Evolutionary conservation across 2,329 filamentous ascomycete genomes (phyloP), one percentile per base, ranked within the genome.

Genomic region (Talaromyces sp.): DNA sequence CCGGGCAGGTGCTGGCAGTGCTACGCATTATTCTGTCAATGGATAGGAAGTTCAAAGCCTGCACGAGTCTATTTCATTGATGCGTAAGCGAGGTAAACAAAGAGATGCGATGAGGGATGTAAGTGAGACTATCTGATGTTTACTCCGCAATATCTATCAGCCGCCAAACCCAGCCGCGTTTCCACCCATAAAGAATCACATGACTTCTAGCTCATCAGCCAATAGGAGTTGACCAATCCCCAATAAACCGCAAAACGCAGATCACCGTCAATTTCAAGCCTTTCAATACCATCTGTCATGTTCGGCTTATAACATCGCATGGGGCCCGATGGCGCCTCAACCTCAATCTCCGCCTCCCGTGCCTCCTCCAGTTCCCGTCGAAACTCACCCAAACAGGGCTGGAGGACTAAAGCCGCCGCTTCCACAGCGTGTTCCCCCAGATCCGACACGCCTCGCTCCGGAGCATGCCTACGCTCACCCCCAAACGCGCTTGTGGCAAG

Each of bases 381-480:
- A 81, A 69, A 80, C 79, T 50, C 79, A 82, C 70, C 79, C 80
- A 7, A 79, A 80, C 68, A 79, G 79, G 66, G 73, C 73, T 58
- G 72, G 73, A 37, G 74, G 72, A 45, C 68, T 77, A 43, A 76
- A 78, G 66, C 71, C 76, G 67, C 73, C 74, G 66, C 70, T 73
- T 22, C 71, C 73, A 35, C 73, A 75, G 50, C 75, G 76, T 24
- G 74, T 77, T 35, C 82, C 83, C 54, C 76, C 83, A 62, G 86
- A 89, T 70, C 88, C 89, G 35, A 89, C 85, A 60, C 89, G 88
- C 68, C 87, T 96, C 49, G 89, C 91, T 3, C 92, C 92, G 16
- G 90, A 94, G 80, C 92, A 96, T 86, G 92, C 92, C 63, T 85
- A 87, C 72, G 80, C 84, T 14, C 76, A 83, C 16, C 87, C 88